These are phyloP conservation scores for Gomphus bonarii DNA, from an alignment of 1,284 basidiomycete species.

Conservation along the genomic window DNA sequence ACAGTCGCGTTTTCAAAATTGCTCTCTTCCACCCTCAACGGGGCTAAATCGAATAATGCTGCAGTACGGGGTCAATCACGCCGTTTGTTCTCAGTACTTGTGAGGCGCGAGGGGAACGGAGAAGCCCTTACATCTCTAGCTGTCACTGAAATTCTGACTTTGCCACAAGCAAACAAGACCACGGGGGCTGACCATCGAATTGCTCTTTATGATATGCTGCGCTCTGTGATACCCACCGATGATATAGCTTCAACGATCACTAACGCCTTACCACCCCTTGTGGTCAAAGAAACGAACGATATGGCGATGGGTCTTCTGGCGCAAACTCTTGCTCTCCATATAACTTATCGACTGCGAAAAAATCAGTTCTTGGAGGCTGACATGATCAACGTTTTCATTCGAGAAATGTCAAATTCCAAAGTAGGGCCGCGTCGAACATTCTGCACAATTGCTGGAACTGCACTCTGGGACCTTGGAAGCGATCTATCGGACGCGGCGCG, in stretches of 20 bases:
- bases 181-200: slow-evolving; percentile 80
- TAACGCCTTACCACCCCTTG: slow-evolving; percentile 43
- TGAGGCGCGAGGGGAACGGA: slow-evolving; percentile 24
- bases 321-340: slow-evolving; percentile 45
- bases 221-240: slow-evolving; percentile 39
- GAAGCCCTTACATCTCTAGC: slow-evolving; percentile 32
- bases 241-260: slow-evolving; percentile 44
- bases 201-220: slow-evolving; percentile 70
- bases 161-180: slow-evolving; percentile 78
- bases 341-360: slow-evolving; percentile 40
- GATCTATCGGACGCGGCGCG: slow-evolving; percentile 27
- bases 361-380: slow-evolving; percentile 34
- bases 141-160: slow-evolving; percentile 54
- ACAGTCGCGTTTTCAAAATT: slow-evolving; percentile 50
- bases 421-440: slow-evolving; percentile 28
- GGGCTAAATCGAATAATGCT: slow-evolving; percentile 70
- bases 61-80: slow-evolving; percentile 47
- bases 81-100: slow-evolving; percentile 53
- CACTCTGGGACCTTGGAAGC: slow-evolving; percentile 25
- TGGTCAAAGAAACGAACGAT: slow-evolving; percentile 76
- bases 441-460: slow-evolving; percentile 25
- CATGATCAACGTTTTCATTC: slow-evolving; percentile 40
- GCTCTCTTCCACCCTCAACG: slow-evolving; percentile 54
- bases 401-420: slow-evolving; percentile 52
- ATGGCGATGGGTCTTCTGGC: slow-evolving; percentile 45